phyloP scores from a whole-genome alignment of 768 basidiomycete species.

The Grammothele lineata region DNA sequence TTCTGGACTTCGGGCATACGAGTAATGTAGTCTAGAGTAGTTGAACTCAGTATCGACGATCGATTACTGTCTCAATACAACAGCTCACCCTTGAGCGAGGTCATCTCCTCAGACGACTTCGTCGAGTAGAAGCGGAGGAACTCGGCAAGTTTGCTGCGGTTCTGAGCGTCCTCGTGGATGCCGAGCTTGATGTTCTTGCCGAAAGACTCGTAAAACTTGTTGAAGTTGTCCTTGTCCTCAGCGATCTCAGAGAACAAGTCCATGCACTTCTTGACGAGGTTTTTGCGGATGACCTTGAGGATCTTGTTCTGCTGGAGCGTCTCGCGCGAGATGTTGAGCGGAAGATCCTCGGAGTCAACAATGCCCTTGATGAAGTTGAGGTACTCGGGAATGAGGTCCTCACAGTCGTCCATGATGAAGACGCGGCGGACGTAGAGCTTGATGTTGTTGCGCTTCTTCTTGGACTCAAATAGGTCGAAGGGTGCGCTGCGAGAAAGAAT shows the following conservation, averaged over 20 bases:
- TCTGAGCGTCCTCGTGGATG: constrained; percentile 98
- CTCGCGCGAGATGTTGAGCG: constrained; percentile 99
- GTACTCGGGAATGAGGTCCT: constrained; percentile 99
- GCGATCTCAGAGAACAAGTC: constrained; percentile 94
- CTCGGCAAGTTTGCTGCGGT: constrained; percentile 98
- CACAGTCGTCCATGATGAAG: constrained; percentile 99
- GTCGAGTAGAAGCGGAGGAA: constrained; percentile 99
- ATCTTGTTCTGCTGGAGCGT: constrained; percentile 99
- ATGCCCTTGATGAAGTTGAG: constrained; percentile 99
- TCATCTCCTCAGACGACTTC: constrained; percentile 85
- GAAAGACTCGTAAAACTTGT: constrained; percentile 97
- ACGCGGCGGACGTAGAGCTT: constrained; percentile 99
- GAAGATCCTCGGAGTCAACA: constrained; percentile 99
- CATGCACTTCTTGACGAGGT: constrained; percentile 97
- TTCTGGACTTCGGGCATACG: constrained; percentile 99
- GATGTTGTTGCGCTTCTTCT: constrained; percentile 99
- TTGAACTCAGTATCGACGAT: background rate
- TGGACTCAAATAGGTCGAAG: constrained; percentile 99
- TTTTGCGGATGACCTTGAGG: constrained; percentile 99
- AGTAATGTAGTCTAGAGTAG: constrained; percentile 84
- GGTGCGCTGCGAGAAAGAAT: constrained; percentile 61
- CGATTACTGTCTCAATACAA: constrained; percentile 1
- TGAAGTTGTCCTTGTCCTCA: constrained; percentile 99
- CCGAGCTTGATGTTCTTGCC: constrained; percentile 99
- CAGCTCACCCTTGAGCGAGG: constrained; percentile 82